Percentiles rank a stretch among this genome's conserved stretches.
Evolutionary conservation across 2,329 filamentous ascomycete genomes (phyloP).

Genomic region (Ceratocystis alfenasii): DNA sequence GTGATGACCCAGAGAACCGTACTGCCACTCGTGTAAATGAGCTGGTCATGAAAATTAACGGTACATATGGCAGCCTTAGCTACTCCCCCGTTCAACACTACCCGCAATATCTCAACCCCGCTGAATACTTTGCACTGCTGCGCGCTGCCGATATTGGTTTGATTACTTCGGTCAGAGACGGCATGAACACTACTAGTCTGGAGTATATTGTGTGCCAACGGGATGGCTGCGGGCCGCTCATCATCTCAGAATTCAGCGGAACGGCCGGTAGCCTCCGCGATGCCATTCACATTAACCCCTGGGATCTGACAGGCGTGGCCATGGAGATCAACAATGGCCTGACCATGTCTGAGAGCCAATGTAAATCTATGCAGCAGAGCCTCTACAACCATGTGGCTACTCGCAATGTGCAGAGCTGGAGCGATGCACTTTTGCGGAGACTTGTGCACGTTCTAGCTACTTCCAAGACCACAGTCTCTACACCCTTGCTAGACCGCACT

Average conservation of each 20-base stretch:
- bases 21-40: constrained; percentile 82
- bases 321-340: constrained; percentile 71
- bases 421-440: constrained; percentile 63
- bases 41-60: constrained; percentile 83
- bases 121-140: constrained; percentile 91
- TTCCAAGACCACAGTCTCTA: constrained; percentile 61
- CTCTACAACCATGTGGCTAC: constrained; percentile 75
- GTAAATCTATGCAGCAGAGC: constrained; percentile 55
- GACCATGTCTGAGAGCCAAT: constrained; percentile 57
- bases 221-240: constrained; percentile 73
- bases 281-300: constrained; percentile 93
- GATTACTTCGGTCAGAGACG: constrained; percentile 90
- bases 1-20: constrained; percentile 66
- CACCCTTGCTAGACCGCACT: constrained; percentile 67
- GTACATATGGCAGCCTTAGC: constrained; percentile 72
- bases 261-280: constrained; percentile 75
- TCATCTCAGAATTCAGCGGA: constrained; percentile 92
- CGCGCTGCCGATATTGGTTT: constrained; percentile 81
- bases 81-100: constrained; percentile 91
- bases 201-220: constrained; percentile 92
- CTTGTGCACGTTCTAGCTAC: constrained; percentile 70
- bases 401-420: constrained; percentile 81
- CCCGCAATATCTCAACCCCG: constrained; percentile 77
- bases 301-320: constrained; percentile 77
- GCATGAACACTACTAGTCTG: constrained; percentile 94